A percentile compares a stretch with the other conserved stretches of the same genome.
Conservation (phyloP, 2,329 filamentous ascomycete genomes). For the Curvularia hawaiiensis region DNA sequence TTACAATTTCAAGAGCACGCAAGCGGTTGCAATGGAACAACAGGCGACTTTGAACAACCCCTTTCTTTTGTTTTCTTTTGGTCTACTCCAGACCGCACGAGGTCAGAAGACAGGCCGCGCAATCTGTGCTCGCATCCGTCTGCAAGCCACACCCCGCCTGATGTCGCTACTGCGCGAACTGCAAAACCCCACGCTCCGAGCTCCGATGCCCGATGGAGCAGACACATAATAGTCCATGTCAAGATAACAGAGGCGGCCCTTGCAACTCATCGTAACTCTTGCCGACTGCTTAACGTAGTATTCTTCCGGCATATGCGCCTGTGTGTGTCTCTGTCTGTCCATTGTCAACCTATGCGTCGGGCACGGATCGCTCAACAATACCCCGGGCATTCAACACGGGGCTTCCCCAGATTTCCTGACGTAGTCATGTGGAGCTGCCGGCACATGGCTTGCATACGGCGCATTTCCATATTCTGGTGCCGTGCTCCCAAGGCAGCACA, state of each 20-base stretch:
- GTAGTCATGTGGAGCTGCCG: constrained; percentile 2
- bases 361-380: not conserved
- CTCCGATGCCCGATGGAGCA: constrained; percentile 14
- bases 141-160: constrained; percentile 11
- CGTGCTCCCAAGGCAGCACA: not conserved
- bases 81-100: not conserved
- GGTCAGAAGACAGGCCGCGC: not conserved
- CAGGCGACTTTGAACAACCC: not conserved
- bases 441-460: constrained; percentile 8
- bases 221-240: not conserved
- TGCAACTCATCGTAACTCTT: not conserved
- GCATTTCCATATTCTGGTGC: not conserved
- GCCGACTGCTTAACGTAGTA: not conserved
- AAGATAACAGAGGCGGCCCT: constrained; percentile 7
- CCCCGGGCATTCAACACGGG: constrained; percentile 11
- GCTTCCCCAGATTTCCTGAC: constrained; percentile 15
- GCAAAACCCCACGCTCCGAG: constrained; percentile 10
- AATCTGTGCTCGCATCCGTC: constrained; percentile 2
- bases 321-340: not conserved
- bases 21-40: constrained; percentile 8
- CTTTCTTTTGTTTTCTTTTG: not conserved
- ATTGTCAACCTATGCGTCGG: not conserved
- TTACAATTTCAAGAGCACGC: constrained; percentile 16
- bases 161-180: not conserved
- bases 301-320: not conserved